phyloP scores from a whole-genome alignment of 2,329 filamentous ascomycete genomes.

The Diplodia scrobiculata region DNA sequence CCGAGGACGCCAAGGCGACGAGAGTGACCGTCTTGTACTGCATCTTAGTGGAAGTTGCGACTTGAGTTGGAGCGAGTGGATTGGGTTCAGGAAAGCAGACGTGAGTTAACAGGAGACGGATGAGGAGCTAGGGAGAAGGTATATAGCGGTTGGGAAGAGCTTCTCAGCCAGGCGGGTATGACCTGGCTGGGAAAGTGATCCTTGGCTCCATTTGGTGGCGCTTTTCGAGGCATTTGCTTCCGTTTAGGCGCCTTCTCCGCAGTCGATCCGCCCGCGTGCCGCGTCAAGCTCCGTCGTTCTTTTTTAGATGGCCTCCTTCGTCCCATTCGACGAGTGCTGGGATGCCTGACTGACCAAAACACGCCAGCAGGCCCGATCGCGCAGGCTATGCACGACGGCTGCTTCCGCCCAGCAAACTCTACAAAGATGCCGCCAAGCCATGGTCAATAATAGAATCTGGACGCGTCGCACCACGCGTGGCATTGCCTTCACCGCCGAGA shows the following conservation, averaged over 20 bases:
- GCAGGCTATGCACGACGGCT: background rate
- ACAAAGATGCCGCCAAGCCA: background rate
- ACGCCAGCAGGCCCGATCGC: slow-evolving; percentile 1
- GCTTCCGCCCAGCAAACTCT: no score
- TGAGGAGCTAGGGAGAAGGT: background rate
- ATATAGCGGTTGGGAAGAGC: slow-evolving; percentile 4
- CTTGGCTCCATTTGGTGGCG: slow-evolving; percentile 8
- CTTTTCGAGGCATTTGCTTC: slow-evolving; percentile 2
- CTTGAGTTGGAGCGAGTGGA: background rate
- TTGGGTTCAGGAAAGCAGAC: background rate
- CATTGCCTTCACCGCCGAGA: background rate
- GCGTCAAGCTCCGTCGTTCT: slow-evolving; percentile 5
- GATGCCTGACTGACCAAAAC: background rate
- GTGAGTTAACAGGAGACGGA: slow-evolving; percentile 15
- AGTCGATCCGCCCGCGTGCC: slow-evolving; percentile 20
- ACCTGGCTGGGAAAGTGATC: slow-evolving; percentile 1
- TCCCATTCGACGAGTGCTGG: background rate
- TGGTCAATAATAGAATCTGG: background rate
- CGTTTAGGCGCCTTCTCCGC: slow-evolving; percentile 13
- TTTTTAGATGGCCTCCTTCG: slow-evolving; percentile 3
- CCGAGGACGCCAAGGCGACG: slow-evolving; percentile 39
- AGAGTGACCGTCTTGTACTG: slow-evolving; percentile 37
- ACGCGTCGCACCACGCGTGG: slow-evolving; percentile 14
- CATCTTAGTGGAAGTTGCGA: slow-evolving; percentile 35
- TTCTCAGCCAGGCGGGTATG: slow-evolving; percentile 11